Evolutionary conservation across 208 protist genomes (phyloP), one percentile per base, ranked within the genome.

Genomic region (Acanthamoeba quina): DNA sequence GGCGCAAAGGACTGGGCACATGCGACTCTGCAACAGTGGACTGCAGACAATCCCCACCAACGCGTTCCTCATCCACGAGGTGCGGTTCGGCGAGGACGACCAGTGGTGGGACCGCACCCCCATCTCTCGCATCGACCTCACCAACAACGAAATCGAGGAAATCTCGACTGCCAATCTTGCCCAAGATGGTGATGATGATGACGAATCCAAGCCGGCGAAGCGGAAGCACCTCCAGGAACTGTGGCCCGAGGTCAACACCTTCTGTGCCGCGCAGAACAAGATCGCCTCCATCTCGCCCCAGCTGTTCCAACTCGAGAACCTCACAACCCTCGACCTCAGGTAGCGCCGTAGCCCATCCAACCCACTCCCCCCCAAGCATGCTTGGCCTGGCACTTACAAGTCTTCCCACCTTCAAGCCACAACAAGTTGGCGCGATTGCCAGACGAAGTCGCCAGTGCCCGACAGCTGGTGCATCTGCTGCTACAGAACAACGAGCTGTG

Each of bases 201-300:
- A 74, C 11, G 64, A n/a, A n/a, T 5, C 21, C 64, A 34, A 72
- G 64, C 66, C 64, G 10, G 64, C 52, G 17, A 70, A 70, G 24
- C 31, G 19, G 64, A 24, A n/a, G n/a, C 64, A 80, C 13, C 44
- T 80, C 31, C 17, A 80, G 15, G 72, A 80, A 26, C 72, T 80
- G 15, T 80, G 72, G 72, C 37, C 72, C 37, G 37, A 44, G 0
- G 72, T 80, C 10, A 80, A 24, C 72, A 52, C 72, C 15, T 80
- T 80, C 72, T 52, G 72, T 26, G 72, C 72, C 37, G 72, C 72
- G 6, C 72, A 80, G 17, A 80, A 80, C 72, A 80, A 80, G 29
- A 80, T 80, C 37, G 15, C 0, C 17, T 44, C 37, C 26, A 44
- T 80, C 34, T 52, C 72, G 31, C 37, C 72, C 29, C 72, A 80